Percentiles rank a stretch among this genome's conserved stretches.
Evolutionary conservation across 176 grass and related monocot species (phyloP).

Genomic region (Carex parvula): DNA sequence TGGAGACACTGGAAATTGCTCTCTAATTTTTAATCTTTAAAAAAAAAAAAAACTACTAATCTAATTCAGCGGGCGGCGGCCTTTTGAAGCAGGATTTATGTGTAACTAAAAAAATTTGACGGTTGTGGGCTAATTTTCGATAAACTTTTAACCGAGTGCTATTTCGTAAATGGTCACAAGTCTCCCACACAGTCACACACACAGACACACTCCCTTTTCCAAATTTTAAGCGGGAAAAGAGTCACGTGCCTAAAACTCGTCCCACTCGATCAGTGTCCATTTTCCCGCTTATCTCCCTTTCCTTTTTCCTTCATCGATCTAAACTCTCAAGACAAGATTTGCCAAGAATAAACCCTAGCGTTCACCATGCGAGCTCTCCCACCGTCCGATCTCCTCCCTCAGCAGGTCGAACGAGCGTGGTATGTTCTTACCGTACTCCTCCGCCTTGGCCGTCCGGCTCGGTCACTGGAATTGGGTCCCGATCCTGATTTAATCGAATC

Average conservation of each 20-base stretch:
- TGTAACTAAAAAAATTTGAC: too few relatives aligned
- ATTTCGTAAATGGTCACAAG: not conserved
- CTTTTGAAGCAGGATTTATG: too few relatives aligned
- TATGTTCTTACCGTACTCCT: conserved; percentile 68
- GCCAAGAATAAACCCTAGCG: conserved; percentile 5
- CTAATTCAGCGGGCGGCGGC: too few relatives aligned
- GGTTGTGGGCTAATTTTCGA: not conserved
- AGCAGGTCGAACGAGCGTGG: conserved; percentile 63
- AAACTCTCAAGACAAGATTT: conserved; percentile 11
- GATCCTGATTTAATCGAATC: conserved; percentile 24
- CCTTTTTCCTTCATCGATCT: not conserved
- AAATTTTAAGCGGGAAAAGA: conserved; percentile 15
- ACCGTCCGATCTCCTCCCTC: conserved; percentile 27
- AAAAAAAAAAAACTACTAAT: too few relatives aligned
- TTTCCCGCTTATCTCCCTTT: conserved; percentile 47
- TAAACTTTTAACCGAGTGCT: not conserved
- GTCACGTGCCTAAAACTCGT: not conserved
- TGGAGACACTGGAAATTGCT: too few relatives aligned
- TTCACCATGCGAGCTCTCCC: conserved; percentile 31
- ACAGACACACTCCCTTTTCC: too few relatives aligned
- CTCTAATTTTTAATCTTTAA: too few relatives aligned
- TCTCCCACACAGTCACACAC: too few relatives aligned
- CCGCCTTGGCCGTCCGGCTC: conserved; percentile 51
- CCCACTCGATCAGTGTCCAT: not conserved
- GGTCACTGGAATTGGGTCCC: conserved; percentile 33